Evolutionary conservation across 768 basidiomycete species (phyloP), one percentile per base, ranked within the genome.

Genomic region (Dioszegia hungarica): DNA sequence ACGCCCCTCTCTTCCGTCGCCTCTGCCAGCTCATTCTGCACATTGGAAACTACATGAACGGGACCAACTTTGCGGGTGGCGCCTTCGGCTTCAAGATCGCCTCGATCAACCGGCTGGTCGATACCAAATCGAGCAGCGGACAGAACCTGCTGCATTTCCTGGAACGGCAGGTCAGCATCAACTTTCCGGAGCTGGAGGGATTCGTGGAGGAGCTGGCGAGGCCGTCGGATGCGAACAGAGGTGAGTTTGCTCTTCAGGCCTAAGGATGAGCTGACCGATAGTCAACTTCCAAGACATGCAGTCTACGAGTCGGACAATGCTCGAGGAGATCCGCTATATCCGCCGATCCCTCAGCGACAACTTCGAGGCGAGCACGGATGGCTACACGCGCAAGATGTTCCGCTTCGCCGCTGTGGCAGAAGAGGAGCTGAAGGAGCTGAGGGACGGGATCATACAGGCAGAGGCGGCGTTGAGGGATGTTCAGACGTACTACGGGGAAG

Each of bases 11-110:
- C 38, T 95, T 99, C 80, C 91, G 91, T 67, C 87, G 93, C 72
- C 78, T 98, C 28, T 82, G 97, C 49, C 91, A 86, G 87, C 82
- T 99, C 38, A 95, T 98, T 62, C 85, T 99, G 14, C 81, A 93
- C 65, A 84, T 99, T 64, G 94, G 94, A 39, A 99, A 99, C 75
- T 99, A 91, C 75, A 92, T 98, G 86, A 99, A 99, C 72, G 90
- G 92, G 5, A 87, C 90, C 51, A 91, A 93, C 52, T 82, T 90
- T 67, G 95, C 94, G 75, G 94, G 94, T 54, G 93, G 93, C 29
- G 95, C 95, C 0, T 94, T 89, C 66, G 94, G 94, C 57, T 99
- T 99, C 83, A 85, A 88, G 68, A 85, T 98, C 50, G 91, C 90
- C 78, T 94, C 92, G 75, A 93, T 99, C 77, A 98, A 99, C 79